Evolutionary conservation across 1,284 basidiomycete genomes (phyloP).

Genomic region (Ustilago bromivora): DNA sequence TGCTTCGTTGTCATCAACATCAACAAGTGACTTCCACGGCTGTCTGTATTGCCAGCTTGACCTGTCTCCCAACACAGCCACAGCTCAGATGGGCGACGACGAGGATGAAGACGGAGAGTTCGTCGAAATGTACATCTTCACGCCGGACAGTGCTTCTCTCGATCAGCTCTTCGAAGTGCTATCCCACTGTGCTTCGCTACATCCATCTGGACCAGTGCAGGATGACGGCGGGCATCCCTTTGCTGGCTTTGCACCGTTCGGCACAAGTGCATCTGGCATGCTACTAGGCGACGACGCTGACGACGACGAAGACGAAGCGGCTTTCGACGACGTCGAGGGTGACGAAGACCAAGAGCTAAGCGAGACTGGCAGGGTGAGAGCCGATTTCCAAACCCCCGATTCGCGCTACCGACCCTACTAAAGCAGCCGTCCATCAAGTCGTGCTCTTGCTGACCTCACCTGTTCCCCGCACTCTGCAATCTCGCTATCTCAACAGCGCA

Average conservation of each 20-base stretch:
- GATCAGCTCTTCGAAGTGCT: slow-evolving; percentile 88
- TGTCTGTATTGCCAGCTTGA: slow-evolving; percentile 69
- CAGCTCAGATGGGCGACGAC: slow-evolving; percentile 41
- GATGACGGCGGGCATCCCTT: slow-evolving; percentile 74
- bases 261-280: slow-evolving; percentile 39
- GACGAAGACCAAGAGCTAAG: slow-evolving; percentile 75
- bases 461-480: slow-evolving; percentile 3
- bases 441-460: slow-evolving; percentile 18
- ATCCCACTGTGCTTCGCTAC: slow-evolving; percentile 87
- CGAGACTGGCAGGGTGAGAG: slow-evolving; percentile 92
- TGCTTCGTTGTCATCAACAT: slow-evolving; percentile 6
- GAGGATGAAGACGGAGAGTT: slow-evolving; percentile 52
- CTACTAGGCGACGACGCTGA: slow-evolving; percentile 73
- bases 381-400: slow-evolving; percentile 81
- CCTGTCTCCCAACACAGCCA: slow-evolving; percentile 44
- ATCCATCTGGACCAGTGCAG: slow-evolving; percentile 74
- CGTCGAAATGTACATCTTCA: slow-evolving; percentile 62
- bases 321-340: slow-evolving; percentile 74
- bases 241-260: slow-evolving; percentile 63
- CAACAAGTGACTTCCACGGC: slow-evolving; percentile 18
- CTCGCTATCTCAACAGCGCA: slow-evolving; percentile 35
- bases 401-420: slow-evolving; percentile 86
- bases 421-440: neutral
- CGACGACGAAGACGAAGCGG: slow-evolving; percentile 73
- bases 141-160: slow-evolving; percentile 73